Base-by-base conservation (phyloP, 2,329 filamentous ascomycete genomes). In the Aspergillus pseudoterreus region DNA sequence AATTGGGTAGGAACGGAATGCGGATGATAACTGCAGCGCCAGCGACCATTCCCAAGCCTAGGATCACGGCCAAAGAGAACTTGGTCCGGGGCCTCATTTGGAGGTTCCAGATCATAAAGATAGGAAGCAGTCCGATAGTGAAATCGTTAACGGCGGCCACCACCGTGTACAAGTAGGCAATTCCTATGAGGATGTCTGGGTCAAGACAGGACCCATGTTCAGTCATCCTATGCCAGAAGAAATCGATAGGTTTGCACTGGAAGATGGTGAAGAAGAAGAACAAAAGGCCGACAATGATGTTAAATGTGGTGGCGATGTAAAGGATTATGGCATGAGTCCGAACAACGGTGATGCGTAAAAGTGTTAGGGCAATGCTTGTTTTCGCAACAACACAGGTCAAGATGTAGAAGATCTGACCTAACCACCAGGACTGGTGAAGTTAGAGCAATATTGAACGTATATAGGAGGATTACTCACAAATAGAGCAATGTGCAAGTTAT, bases 11-110 rank as follows among this genome's bases (percentile, higher is more conserved):
- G 45, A 51, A 62, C 3, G 59, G 59, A 4, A 60, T 54, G n/a
- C 59, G 57, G 17, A 59, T 50, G 14, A 62, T 55, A 2, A 62
- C 59, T 1, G 63, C 64, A 4, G 61, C 55, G 35, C 62, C 58
- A 11, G 64, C 63, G 46, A 74, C 74, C 57, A 80, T 81, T 22
- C 80, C 83, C 61, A 84, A 74, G 0, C 73, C 72, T 38, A 85
- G 68, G 43, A 84, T 71, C 0, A 72, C 70, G 5, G 75, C 73
- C 6, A 84, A 68, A 1, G 79, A 72, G 2, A 75, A n/a, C 57
- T 82, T 84, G 2, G 74, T 76, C 47, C 71, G 74, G 9, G 50
- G 62, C 43, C 76, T 75, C 74, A 85, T 81, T 48, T 80, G 75
- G 22, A 84, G 63, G 17, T 75, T 71, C 70, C 74, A 79, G 2